A percentile compares a stretch with the other conserved stretches of the same genome.
These are phyloP conservation scores for Hirschioporus abietinus DNA, from an alignment of 768 basidiomycete species.

Conservation along the genomic window DNA sequence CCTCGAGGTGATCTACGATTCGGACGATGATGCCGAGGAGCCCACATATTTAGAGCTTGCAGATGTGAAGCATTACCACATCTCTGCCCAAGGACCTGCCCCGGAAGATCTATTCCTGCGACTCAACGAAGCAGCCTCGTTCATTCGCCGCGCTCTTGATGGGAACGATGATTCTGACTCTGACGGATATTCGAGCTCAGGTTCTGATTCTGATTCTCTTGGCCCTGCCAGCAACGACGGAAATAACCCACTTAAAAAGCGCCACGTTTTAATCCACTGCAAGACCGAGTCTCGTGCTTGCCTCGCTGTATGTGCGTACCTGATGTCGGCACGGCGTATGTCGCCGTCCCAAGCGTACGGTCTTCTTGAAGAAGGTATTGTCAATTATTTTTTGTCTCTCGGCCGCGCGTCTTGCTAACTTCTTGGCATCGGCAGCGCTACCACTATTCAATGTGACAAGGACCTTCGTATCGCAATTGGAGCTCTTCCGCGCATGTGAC, in stretches of 20 bases:
- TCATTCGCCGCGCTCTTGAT: slow-evolving; percentile 37
- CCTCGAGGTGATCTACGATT: background rate
- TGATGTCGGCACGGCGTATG: slow-evolving; percentile 39
- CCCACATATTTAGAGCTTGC: slow-evolving; percentile 24
- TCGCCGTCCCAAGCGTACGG: slow-evolving; percentile 34
- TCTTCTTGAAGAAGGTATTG: slow-evolving; percentile 39
- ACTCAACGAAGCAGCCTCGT: slow-evolving; percentile 41
- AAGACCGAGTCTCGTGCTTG: slow-evolving; percentile 22
- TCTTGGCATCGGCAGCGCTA: slow-evolving; percentile 29
- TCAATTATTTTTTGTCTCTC: too few species aligned
- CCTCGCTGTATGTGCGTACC: background rate
- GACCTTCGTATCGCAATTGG: slow-evolving; percentile 41
- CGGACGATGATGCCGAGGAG: background rate
- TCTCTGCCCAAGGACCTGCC: slow-evolving; percentile 34
- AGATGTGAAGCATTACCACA: slow-evolving; percentile 33
- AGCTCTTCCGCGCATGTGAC: slow-evolving; percentile 39
- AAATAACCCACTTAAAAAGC: slow-evolving; percentile 1
- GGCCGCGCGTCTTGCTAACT: background rate
- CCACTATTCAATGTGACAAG: slow-evolving; percentile 49
- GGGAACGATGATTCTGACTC: slow-evolving; percentile 45
- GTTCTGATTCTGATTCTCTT: slow-evolving; percentile 47
- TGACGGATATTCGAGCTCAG: slow-evolving; percentile 47
- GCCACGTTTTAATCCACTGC: slow-evolving; percentile 4
- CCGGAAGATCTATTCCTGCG: slow-evolving; percentile 39
- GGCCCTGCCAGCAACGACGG: slow-evolving; percentile 40